phyloP scores from a whole-genome alignment of 169 alveolate genomes.

The Babesia bigemina region DNA sequence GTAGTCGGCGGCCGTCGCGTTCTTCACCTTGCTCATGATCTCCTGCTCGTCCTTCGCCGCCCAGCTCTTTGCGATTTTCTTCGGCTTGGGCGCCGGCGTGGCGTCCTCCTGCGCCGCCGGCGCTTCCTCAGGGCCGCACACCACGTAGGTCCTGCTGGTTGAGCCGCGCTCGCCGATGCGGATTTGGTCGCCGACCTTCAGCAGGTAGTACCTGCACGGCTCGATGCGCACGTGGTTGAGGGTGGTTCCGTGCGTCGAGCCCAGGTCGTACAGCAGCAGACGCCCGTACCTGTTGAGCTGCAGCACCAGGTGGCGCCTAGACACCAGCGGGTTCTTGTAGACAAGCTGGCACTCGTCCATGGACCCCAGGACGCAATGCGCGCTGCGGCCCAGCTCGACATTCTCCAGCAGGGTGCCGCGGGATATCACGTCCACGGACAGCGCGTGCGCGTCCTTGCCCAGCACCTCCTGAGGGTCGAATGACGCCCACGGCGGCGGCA shows the following conservation, averaged over 20 bases:
- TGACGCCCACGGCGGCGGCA: slow-evolving; percentile 59
- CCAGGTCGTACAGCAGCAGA: slow-evolving; percentile 53
- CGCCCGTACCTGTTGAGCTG: slow-evolving; percentile 45
- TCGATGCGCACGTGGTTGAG: slow-evolving; percentile 46
- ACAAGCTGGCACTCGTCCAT: slow-evolving; percentile 65
- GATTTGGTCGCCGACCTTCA: slow-evolving; percentile 62
- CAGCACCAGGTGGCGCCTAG: slow-evolving; percentile 61
- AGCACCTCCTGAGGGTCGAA: slow-evolving; percentile 28
- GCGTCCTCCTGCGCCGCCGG: slow-evolving; percentile 1
- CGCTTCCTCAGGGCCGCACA: slow-evolving; percentile 28
- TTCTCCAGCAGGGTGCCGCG: slow-evolving; percentile 50
- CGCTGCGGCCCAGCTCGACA: slow-evolving; percentile 26
- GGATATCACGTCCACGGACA: slow-evolving; percentile 45
- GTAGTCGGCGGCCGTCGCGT: slow-evolving; percentile 42
- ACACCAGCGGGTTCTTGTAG: slow-evolving; percentile 60
- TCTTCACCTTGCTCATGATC: slow-evolving; percentile 30
- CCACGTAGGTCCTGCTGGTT: slow-evolving; percentile 47
- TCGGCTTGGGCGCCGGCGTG: neutral
- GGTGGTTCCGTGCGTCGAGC: slow-evolving; percentile 63
- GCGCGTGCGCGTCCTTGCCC: neutral
- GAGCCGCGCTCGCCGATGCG: slow-evolving; percentile 56
- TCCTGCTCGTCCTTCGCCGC: slow-evolving; percentile 30
- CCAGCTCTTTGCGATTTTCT: slow-evolving; percentile 12
- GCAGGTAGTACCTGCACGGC: slow-evolving; percentile 51
- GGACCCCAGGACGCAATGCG: slow-evolving; percentile 58